Evolutionary conservation across 305 asterid genomes (phyloP).

Genomic region (Fraxinus latifolia): DNA sequence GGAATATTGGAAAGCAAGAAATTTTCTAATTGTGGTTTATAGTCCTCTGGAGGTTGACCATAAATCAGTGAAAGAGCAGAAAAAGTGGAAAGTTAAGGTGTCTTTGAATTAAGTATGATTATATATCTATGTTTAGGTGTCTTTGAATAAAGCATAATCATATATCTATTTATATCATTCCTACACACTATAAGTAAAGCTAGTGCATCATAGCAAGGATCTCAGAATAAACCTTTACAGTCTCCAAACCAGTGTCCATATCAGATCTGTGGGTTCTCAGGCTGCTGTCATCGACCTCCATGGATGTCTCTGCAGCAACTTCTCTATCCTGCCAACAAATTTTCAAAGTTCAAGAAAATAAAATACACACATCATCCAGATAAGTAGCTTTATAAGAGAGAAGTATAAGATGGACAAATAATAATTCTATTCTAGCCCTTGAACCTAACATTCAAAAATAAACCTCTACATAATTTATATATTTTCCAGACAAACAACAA

Average conservation of each 20-base stretch:
- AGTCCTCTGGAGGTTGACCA: slow-evolving; percentile 10
- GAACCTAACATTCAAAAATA: not conserved
- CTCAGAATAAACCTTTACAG: slow-evolving; percentile 47
- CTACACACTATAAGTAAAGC: not conserved
- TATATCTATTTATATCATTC: slow-evolving; percentile 1
- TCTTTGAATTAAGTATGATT: not conserved
- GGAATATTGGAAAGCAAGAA: not conserved
- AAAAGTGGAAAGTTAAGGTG: not conserved
- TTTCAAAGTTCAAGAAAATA: slow-evolving; percentile 16
- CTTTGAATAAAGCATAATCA: too few relatives aligned
- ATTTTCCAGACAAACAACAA: not conserved
- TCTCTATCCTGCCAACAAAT: slow-evolving; percentile 54
- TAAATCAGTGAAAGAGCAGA: not conserved
- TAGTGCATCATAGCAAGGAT: slow-evolving; percentile 22
- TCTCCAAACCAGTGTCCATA: slow-evolving; percentile 33
- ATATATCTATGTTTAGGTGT: not conserved
- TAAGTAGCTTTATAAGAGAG: not conserved
- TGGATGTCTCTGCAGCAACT: slow-evolving; percentile 32
- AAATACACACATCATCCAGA: not conserved
- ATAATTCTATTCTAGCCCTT: not conserved
- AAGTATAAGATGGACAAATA: not conserved
- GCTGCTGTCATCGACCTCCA: slow-evolving; percentile 33
- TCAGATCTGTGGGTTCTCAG: slow-evolving; percentile 31
- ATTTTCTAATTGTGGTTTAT: not conserved
- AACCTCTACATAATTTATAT: not conserved